A percentile compares a stretch with the other conserved stretches of the same genome.
phyloP scores from a whole-genome alignment of 1,284 basidiomycete genomes.

The Puccinia horiana region DNA sequence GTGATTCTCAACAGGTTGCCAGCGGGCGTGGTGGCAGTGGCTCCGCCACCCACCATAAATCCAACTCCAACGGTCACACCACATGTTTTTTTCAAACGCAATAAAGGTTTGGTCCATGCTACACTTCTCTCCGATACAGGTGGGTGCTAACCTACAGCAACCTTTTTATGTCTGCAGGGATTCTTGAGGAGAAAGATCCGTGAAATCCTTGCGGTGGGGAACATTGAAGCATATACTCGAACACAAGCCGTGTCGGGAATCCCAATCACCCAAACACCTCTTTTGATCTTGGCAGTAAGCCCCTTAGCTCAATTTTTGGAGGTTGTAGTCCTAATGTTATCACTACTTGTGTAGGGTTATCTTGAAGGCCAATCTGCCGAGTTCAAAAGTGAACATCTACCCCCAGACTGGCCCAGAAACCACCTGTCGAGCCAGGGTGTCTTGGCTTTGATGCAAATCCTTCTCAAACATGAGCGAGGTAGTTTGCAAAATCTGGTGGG shows the following conservation, averaged over 20 bases:
- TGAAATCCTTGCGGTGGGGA: neutral
- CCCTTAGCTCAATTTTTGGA: neutral
- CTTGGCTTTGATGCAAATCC: neutral
- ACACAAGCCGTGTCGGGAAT: neutral
- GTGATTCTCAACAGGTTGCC: too few species aligned
- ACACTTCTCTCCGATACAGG: too few species aligned
- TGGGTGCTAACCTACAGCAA: too few species aligned
- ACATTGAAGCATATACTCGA: neutral
- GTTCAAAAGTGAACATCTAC: neutral
- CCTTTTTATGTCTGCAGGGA: too few species aligned
- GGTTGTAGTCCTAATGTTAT: too few species aligned
- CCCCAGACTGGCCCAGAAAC: neutral
- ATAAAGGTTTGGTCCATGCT: too few species aligned
- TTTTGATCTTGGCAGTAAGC: neutral
- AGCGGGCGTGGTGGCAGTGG: too few species aligned
- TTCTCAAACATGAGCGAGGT: neutral
- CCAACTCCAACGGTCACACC: too few species aligned
- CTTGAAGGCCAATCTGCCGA: neutral
- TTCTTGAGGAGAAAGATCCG: neutral
- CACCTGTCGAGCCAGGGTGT: neutral
- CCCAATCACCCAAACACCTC: neutral
- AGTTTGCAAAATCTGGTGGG: neutral
- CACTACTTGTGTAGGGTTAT: too few species aligned
- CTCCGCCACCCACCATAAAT: too few species aligned
- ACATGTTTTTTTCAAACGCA: too few species aligned